These are phyloP conservation scores for Irpex sp. DNA, from an alignment of 1,284 basidiomycete genomes.

Conservation along the genomic window DNA sequence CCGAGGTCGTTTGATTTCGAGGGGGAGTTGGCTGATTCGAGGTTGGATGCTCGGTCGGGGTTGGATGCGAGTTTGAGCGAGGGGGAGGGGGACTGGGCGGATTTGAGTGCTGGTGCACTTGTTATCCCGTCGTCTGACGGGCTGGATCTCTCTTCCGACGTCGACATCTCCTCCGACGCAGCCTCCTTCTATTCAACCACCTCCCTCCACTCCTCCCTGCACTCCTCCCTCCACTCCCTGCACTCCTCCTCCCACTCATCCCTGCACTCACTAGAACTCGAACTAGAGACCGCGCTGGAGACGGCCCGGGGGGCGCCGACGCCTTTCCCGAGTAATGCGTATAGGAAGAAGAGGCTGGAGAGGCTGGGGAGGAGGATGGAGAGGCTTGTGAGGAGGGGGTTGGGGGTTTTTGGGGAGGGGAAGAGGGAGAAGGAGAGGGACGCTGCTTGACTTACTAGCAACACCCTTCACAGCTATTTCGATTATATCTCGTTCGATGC, in stretches of 20 bases:
- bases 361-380: slow-evolving; percentile 24
- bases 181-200: slow-evolving; percentile 9
- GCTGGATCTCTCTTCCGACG: neutral
- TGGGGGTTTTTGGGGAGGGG: slow-evolving; percentile 17
- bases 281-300: too few relatives aligned
- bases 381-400: slow-evolving; percentile 24
- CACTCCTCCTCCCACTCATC: neutral
- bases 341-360: slow-evolving; percentile 12
- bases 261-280: too few relatives aligned
- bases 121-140: slow-evolving; percentile 3
- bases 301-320: slow-evolving; percentile 18
- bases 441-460: too few relatives aligned
- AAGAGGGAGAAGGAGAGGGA: neutral
- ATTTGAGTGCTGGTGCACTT: neutral
- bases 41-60: too few relatives aligned
- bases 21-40: neutral
- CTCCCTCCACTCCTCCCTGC: slow-evolving; percentile 12
- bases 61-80: too few relatives aligned
- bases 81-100: neutral
- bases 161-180: slow-evolving; percentile 6
- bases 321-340: slow-evolving; percentile 25
- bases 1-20: slow-evolving; percentile 2
- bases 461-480: too few relatives aligned
- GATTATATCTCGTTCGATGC: too few relatives aligned
- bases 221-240: slow-evolving; percentile 12